Conservation (phyloP, 805 yeast species). For the Myxozyma mucilagina region DNA sequence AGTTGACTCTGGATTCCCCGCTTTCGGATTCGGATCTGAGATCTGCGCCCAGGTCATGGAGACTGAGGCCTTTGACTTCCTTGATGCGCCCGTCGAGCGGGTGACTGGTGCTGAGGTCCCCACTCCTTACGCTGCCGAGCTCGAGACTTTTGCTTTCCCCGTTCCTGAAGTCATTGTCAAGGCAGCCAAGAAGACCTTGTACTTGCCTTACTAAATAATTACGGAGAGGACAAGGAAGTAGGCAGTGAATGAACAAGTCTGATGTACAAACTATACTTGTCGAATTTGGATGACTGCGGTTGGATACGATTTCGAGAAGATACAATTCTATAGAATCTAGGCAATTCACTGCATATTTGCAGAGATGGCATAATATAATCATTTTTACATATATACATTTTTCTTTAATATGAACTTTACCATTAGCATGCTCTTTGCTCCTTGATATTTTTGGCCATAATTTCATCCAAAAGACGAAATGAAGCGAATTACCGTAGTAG, state of each 20-base stretch:
- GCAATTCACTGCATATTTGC: too few relatives aligned
- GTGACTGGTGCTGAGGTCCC: constrained; percentile 99
- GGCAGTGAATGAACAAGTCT: background rate
- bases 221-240: background rate
- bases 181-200: constrained; percentile 47
- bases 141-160: constrained; percentile 99
- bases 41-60: constrained; percentile 97
- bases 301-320: too few relatives aligned
- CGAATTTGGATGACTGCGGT: too few relatives aligned
- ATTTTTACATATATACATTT: too few relatives aligned
- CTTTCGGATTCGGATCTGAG: constrained; percentile 98
- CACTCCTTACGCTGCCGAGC: constrained; percentile 94
- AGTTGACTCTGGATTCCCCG: constrained; percentile 97
- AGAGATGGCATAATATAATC: too few relatives aligned
- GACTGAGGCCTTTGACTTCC: constrained; percentile 95
- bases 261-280: background rate
- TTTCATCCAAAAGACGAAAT: too few relatives aligned
- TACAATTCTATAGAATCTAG: too few relatives aligned
- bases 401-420: too few relatives aligned
- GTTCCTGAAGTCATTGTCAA: constrained; percentile 85
- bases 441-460: too few relatives aligned
- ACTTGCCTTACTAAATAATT: constrained; percentile 35
- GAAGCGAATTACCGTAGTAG: too few relatives aligned
- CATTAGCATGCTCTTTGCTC: too few relatives aligned
- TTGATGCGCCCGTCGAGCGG: constrained; percentile 98